Percentiles rank a stretch among this genome's conserved stretches.
phyloP scores from a whole-genome alignment of 179 eudicot species.

The Beta macrorhiza region DNA sequence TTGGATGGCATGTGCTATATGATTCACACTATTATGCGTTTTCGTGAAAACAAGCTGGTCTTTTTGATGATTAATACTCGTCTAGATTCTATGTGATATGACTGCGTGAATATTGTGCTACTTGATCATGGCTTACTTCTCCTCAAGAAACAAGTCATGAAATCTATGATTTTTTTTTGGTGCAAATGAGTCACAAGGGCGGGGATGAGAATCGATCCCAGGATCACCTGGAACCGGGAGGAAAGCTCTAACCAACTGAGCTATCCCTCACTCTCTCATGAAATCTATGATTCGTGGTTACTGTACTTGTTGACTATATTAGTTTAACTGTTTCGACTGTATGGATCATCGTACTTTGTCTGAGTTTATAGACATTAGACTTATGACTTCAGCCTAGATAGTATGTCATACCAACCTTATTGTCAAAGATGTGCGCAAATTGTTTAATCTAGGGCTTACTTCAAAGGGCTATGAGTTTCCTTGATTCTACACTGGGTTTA shows the following conservation, averaged over 20 bases:
- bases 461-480: background rate
- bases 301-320: background rate
- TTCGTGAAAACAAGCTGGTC: background rate
- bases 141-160: background rate
- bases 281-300: background rate
- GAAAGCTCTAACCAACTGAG: too few species aligned
- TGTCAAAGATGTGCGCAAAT: too few species aligned
- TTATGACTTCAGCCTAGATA: background rate
- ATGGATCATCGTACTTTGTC: background rate
- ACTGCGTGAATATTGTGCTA: background rate
- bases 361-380: background rate
- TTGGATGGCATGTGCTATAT: background rate
- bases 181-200: too few species aligned
- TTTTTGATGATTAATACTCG: background rate
- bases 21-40: background rate
- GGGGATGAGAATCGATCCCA: too few species aligned
- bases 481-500: background rate
- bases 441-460: background rate
- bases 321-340: background rate
- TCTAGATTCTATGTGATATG: background rate
- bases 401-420: background rate
- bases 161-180: too few species aligned
- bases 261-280: too few species aligned
- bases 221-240: too few species aligned
- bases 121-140: background rate